These are phyloP conservation scores for Plasmodium gaboni DNA, from an alignment of 169 alveolate genomes.

Conservation along the genomic window DNA sequence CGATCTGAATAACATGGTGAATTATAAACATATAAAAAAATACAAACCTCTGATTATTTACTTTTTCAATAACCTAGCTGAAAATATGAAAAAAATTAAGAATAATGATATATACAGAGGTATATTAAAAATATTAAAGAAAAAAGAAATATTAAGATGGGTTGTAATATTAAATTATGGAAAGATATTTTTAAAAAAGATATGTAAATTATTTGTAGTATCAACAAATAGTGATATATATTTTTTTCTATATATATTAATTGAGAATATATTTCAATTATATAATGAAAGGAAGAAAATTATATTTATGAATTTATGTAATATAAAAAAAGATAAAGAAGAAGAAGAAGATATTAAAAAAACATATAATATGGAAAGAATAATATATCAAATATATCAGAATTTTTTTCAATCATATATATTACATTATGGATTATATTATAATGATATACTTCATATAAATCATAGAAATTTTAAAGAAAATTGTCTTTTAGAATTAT, in stretches of 20 bases:
- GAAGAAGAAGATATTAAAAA: conserved; percentile 37
- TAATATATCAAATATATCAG: conserved; percentile 35
- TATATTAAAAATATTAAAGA: conserved; percentile 45
- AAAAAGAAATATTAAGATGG: conserved; percentile 61
- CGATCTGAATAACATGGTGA: conserved; percentile 19
- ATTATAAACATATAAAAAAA: conserved; percentile 15
- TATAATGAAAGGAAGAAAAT: conserved; percentile 61
- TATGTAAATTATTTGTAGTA: conserved; percentile 14
- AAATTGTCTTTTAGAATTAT: conserved; percentile 68
- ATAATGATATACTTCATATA: conserved; percentile 1
- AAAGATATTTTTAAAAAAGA: conserved; percentile 37
- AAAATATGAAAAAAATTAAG: conserved; percentile 6
- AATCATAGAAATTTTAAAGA: conserved; percentile 62
- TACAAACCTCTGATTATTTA: conserved; percentile 14
- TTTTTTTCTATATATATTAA: conserved; percentile 44
- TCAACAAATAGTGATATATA: conserved; percentile 54
- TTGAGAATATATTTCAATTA: conserved; percentile 49
- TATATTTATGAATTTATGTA: conserved; percentile 27
- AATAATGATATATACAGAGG: conserved; percentile 25
- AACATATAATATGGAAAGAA: conserved; percentile 26
- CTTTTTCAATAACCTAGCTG: not conserved
- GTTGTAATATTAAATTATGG: conserved; percentile 23
- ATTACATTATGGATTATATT: conserved; percentile 25
- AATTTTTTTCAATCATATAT: conserved; percentile 32
- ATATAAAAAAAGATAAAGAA: not conserved